Evolutionary conservation across 352 stramenopile species (phyloP).

Genomic region (Pythium aristosporum): DNA sequence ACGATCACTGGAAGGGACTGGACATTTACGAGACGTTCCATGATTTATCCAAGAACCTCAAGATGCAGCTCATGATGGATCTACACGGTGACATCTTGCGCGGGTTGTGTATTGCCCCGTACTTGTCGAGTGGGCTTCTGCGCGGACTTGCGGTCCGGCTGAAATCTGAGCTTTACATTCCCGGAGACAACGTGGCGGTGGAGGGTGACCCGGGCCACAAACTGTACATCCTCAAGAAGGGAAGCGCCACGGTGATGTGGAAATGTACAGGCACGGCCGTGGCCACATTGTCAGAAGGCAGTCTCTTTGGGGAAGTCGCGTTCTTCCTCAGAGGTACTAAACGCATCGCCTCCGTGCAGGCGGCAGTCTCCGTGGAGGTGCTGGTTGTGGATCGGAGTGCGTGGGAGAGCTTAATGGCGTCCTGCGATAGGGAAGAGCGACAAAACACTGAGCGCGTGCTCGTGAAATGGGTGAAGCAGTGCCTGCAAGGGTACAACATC

Average conservation of each 20-base stretch:
- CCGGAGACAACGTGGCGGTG: conserved; percentile 65
- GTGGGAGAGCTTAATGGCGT: conserved; percentile 50
- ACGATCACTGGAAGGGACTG: conserved; percentile 63
- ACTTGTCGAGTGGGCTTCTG: conserved; percentile 52
- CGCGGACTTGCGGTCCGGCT: conserved; percentile 56
- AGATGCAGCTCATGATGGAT: conserved; percentile 72
- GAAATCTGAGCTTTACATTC: conserved; percentile 72
- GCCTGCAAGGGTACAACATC: conserved; percentile 67
- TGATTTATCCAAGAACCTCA: conserved; percentile 70
- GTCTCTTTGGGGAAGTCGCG: conserved; percentile 71
- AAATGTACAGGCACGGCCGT: conserved; percentile 64
- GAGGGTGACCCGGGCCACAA: conserved; percentile 66
- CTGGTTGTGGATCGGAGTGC: conserved; percentile 50
- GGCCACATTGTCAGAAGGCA: conserved; percentile 49
- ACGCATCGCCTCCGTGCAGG: conserved; percentile 66
- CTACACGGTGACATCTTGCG: conserved; percentile 56
- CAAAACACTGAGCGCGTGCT: conserved; percentile 39
- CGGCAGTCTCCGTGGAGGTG: conserved; percentile 59
- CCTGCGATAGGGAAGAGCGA: conserved; percentile 42
- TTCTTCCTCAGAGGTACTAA: conserved; percentile 66
- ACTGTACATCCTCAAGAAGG: conserved; percentile 72
- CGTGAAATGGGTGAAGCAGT: conserved; percentile 56
- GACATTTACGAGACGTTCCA: conserved; percentile 70
- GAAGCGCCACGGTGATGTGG: conserved; percentile 64
- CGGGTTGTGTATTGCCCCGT: conserved; percentile 53